Evolutionary conservation across 192 early-diverging fungal genomes (phyloP).

Genomic region (Rhizoclosmatium globosum): DNA sequence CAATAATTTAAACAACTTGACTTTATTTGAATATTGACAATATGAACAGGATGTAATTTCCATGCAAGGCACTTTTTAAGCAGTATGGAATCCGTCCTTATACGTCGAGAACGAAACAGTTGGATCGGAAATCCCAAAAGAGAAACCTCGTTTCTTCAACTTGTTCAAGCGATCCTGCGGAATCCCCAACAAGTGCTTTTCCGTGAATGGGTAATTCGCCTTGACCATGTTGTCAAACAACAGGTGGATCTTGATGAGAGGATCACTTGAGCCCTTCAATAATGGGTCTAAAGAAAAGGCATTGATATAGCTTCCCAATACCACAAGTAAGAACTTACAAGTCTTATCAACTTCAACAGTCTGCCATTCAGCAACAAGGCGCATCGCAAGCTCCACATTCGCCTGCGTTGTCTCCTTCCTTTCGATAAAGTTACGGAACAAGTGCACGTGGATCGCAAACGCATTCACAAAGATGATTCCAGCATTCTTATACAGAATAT

Average conservation of each 20-base stretch:
- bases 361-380: slow-evolving; percentile 12
- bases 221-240: slow-evolving; percentile 2
- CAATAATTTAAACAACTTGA: too few relatives aligned
- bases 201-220: not conserved
- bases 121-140: slow-evolving; percentile 14
- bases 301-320: not conserved
- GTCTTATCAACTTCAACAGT: not conserved
- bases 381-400: not conserved
- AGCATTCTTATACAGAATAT: slow-evolving; percentile 1
- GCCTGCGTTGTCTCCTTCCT: not conserved
- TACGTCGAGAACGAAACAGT: too few relatives aligned
- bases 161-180: too few relatives aligned
- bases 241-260: not conserved
- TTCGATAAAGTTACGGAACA: slow-evolving; percentile 17
- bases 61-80: too few relatives aligned
- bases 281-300: not conserved
- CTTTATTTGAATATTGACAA: too few relatives aligned
- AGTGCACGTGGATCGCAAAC: not conserved
- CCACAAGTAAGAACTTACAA: not conserved
- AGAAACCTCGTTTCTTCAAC: not conserved
- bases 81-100: too few relatives aligned
- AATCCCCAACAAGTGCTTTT: not conserved
- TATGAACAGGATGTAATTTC: too few relatives aligned
- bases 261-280: not conserved
- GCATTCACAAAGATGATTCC: slow-evolving; percentile 13